Percentiles rank a stretch among this genome's conserved stretches.
Evolutionary conservation across 2,329 filamentous ascomycete species (phyloP).

Genomic region (Polychaeton citri): DNA sequence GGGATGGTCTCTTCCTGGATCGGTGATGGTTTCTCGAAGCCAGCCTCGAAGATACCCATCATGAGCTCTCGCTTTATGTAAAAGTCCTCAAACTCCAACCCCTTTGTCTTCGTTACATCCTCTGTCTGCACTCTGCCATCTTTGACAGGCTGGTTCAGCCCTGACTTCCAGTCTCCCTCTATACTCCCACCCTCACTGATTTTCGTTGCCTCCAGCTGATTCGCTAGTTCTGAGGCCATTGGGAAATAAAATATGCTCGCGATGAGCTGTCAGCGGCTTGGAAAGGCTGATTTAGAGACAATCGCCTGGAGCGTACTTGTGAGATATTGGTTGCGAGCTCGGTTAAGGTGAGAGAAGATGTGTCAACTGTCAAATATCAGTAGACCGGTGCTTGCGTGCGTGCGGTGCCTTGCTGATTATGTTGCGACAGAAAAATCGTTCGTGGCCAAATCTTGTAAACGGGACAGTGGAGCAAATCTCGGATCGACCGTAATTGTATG

Average conservation of each 20-base stretch:
- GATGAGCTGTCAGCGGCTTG: too few relatives aligned
- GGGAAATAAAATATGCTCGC: conserved; percentile 12
- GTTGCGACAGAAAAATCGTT: too few relatives aligned
- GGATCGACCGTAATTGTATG: too few relatives aligned
- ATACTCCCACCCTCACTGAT: conserved; percentile 37
- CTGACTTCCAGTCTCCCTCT: conserved; percentile 60
- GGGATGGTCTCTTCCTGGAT: conserved; percentile 99
- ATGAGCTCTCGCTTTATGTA: conserved; percentile 86
- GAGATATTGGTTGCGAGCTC: too few relatives aligned
- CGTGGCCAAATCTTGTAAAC: too few relatives aligned
- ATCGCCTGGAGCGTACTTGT: too few relatives aligned
- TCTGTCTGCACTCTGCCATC: conserved; percentile 73
- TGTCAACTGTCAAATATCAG: too few relatives aligned
- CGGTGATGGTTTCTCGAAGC: conserved; percentile 95
- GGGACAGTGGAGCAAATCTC: too few relatives aligned
- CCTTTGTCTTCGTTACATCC: conserved; percentile 98
- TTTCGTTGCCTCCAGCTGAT: conserved; percentile 43
- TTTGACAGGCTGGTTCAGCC: conserved; percentile 56
- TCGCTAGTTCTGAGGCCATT: conserved; percentile 40
- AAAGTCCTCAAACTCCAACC: conserved; percentile 95
- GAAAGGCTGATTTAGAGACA: too few relatives aligned
- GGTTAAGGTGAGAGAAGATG: too few relatives aligned
- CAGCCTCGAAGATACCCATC: conserved; percentile 99
- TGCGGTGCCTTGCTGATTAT: too few relatives aligned
- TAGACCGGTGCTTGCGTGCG: too few relatives aligned